A percentile compares a stretch with the other conserved stretches of the same genome.
Evolutionary conservation across 768 basidiomycete genomes (phyloP).

Genomic region (Mycena leptocephala): DNA sequence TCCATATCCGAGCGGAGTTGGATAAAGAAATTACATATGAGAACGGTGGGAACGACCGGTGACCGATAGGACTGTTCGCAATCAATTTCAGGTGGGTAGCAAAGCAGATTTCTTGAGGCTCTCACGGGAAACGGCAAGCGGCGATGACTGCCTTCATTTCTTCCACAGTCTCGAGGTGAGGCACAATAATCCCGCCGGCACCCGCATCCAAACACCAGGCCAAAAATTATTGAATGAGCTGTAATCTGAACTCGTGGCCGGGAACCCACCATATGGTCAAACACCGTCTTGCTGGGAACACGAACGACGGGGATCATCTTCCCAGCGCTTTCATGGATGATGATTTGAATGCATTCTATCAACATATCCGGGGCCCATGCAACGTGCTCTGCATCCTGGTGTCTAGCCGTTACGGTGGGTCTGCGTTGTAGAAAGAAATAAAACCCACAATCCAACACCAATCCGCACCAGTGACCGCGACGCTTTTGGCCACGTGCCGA

Average conservation of each 20-base stretch:
- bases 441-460: constrained; percentile 26
- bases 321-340: constrained; percentile 30
- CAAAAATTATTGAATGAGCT: background rate
- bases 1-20: too few relatives aligned
- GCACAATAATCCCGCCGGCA: constrained; percentile 27
- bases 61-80: constrained; percentile 23
- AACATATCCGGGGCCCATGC: constrained; percentile 19
- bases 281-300: constrained; percentile 32
- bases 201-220: constrained; percentile 32
- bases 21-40: constrained; percentile 2
- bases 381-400: constrained; percentile 34
- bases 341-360: constrained; percentile 27
- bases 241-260: too few relatives aligned
- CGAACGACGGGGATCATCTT: constrained; percentile 32
- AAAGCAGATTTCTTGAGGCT: too few relatives aligned
- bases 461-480: constrained; percentile 24
- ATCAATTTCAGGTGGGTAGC: too few relatives aligned
- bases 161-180: constrained; percentile 27
- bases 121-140: constrained; percentile 33
- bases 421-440: too few relatives aligned
- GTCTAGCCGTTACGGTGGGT: too few relatives aligned
- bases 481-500: constrained; percentile 25
- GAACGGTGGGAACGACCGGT: constrained; percentile 31
- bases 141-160: background rate
- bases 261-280: constrained; percentile 26